Evolutionary conservation across 352 stramenopile genomes (phyloP).

Genomic region (Phytophthora kernoviae): DNA sequence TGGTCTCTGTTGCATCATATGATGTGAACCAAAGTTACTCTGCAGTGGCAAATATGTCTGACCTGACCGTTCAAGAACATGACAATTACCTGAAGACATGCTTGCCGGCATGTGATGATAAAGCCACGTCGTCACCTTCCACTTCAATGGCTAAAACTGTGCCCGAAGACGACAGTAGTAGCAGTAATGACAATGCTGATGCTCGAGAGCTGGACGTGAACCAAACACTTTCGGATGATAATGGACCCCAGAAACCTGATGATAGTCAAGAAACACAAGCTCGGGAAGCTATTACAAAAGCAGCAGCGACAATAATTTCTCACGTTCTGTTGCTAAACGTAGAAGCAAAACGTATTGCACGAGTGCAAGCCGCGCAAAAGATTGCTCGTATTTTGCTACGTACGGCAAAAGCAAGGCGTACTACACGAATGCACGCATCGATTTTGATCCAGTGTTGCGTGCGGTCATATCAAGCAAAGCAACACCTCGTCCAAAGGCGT

Average conservation of each 20-base stretch:
- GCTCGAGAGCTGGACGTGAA: neutral
- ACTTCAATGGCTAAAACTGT: neutral
- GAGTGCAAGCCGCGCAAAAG: neutral
- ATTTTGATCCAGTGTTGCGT: constrained; percentile 23
- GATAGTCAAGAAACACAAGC: neutral
- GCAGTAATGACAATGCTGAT: neutral
- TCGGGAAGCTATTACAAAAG: neutral
- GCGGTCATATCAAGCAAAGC: constrained; percentile 16
- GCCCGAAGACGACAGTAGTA: constrained; percentile 4
- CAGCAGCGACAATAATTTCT: neutral
- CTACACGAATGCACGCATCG: constrained; percentile 1
- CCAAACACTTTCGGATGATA: neutral
- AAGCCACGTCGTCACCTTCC: neutral
- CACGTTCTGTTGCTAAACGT: neutral
- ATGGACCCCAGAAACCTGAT: neutral
- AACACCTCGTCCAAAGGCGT: constrained; percentile 5
- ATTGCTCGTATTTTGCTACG: constrained; percentile 17
- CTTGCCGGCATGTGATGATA: too few relatives aligned
- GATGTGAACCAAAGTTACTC: too few relatives aligned
- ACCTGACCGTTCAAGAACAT: too few relatives aligned
- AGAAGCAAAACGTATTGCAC: neutral
- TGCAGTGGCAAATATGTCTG: too few relatives aligned
- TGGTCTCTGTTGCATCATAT: too few relatives aligned
- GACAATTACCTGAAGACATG: too few relatives aligned
- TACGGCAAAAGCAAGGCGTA: constrained; percentile 10